Base-by-base conservation (phyloP, 768 basidiomycete genomes). In the Psilocybe cyanescens region DNA sequence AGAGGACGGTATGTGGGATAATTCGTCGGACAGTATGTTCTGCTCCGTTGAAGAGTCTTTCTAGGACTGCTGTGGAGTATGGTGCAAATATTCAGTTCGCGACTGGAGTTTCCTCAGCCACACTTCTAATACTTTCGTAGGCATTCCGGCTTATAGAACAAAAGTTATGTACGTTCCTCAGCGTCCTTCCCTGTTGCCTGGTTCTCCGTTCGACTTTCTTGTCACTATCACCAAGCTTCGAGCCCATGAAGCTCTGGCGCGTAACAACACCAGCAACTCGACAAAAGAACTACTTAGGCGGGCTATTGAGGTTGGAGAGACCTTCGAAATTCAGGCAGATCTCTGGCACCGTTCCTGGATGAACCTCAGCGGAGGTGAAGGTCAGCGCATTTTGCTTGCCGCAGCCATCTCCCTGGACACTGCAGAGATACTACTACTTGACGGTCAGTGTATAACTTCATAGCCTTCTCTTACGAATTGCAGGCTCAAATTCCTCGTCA, bases 91-190 rank as follows among this genome's bases (percentile, higher is more conserved):
- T 46, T 24, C 50, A 52, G 37, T 28, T 24, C 11, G 28, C 41
- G n/a, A 16, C 50, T 52, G 14, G 9, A 1, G 8, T 16, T 31
- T 47, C 48, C 28, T 41, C 28, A 16, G 30, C n/a, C 17, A 55
- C 12, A 55, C 17, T 14, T 39, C 16, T 31, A 41, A 33, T 30
- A 49, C 59, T 58, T 56, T 60, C 37, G 50, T 33, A 71, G 93
- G 90, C 11, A 84, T 95, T 24, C 92, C 95, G 2, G 70, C 71
- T 16, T 97, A 88, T 75, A 86, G 95, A 54, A 94, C 89, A 0
- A 83, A 81, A 57, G 87, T 97, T 2, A 83, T 89, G 60, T 97
- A 97, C 71, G 88, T 96, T 28, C 94, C 95, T 1, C 95, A 97
- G 74, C 81, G 95, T 44, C 90, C 95, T 0, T 91, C 94, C 1